Evolutionary conservation across 768 basidiomycete species (phyloP).

Genomic region (Flagelloscypha sp.): DNA sequence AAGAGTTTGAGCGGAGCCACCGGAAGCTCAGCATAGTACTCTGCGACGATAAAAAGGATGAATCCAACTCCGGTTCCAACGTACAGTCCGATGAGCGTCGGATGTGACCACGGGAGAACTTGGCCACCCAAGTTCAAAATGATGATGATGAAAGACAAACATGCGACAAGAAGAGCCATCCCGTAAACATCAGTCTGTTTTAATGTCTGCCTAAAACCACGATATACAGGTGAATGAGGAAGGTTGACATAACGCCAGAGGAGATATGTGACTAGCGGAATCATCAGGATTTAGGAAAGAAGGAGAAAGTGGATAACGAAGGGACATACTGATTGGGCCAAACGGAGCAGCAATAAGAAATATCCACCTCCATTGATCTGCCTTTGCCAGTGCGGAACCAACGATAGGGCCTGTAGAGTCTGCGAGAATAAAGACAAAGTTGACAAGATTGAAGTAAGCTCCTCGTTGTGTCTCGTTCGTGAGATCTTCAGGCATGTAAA

Average conservation of each 20-base stretch:
- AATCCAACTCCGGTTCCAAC: constrained; percentile 15
- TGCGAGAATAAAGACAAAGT: constrained; percentile 17
- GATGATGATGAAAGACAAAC: constrained; percentile 17
- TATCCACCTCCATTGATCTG: constrained; percentile 23
- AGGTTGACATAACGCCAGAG: constrained; percentile 13
- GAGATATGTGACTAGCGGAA: constrained; percentile 14
- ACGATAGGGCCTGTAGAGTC: constrained; percentile 19
- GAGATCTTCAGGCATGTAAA: constrained; percentile 11
- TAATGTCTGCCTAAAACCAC: constrained; percentile 8
- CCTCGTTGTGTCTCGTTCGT: constrained; percentile 20
- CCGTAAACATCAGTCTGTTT: constrained; percentile 15
- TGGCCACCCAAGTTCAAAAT: constrained; percentile 20
- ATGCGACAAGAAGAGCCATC: constrained; percentile 16
- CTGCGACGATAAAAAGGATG: constrained; percentile 14
- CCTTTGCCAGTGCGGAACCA: constrained; percentile 16
- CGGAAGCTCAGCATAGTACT: constrained; percentile 15
- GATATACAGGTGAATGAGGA: constrained; percentile 10
- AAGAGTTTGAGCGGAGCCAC: constrained; percentile 16
- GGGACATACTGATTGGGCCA: constrained; percentile 17
- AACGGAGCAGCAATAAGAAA: constrained; percentile 18
- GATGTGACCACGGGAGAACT: constrained; percentile 16
- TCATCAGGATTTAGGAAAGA: not conserved
- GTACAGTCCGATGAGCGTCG: constrained; percentile 17
- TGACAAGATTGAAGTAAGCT: constrained; percentile 20
- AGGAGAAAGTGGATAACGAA: not conserved